Evolutionary conservation across 2,329 filamentous ascomycete species (phyloP).

Genomic region (Sphaerulina vaccinii): DNA sequence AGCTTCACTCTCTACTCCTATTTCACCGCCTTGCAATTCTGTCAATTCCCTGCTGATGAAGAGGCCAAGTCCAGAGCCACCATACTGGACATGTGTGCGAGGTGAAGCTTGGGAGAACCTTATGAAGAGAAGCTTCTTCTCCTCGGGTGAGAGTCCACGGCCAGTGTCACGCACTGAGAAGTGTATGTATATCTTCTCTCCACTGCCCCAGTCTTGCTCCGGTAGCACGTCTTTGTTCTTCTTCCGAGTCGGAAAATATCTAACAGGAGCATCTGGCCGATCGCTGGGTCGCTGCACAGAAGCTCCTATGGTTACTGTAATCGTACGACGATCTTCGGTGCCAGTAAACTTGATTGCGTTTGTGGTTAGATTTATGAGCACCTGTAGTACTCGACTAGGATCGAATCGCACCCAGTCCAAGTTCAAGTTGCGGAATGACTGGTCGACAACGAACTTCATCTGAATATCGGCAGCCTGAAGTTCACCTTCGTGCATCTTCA

Average conservation of each 20-base stretch:
- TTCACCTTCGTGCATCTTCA: conserved; percentile 79
- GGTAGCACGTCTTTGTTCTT: conserved; percentile 50
- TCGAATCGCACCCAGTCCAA: conserved; percentile 72
- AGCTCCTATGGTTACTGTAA: conserved; percentile 65
- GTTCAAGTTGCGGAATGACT: conserved; percentile 57
- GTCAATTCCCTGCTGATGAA: conserved; percentile 79
- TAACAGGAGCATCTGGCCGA: conserved; percentile 48
- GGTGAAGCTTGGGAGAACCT: conserved; percentile 77
- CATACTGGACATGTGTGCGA: conserved; percentile 74
- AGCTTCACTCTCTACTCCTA: conserved; percentile 67
- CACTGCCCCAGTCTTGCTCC: conserved; percentile 66
- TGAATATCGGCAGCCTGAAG: conserved; percentile 67
- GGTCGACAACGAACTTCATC: conserved; percentile 62
- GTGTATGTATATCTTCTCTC: conserved; percentile 64
- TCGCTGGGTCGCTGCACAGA: conserved; percentile 56
- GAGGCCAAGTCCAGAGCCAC: conserved; percentile 73
- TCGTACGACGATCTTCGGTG: conserved; percentile 59
- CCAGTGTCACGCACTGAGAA: conserved; percentile 78
- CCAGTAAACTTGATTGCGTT: conserved; percentile 83
- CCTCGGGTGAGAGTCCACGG: conserved; percentile 62
- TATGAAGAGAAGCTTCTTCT: conserved; percentile 73
- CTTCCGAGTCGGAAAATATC: conserved; percentile 61
- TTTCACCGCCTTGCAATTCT: conserved; percentile 76
- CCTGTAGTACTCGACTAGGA: conserved; percentile 70
- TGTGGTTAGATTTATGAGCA: conserved; percentile 72